These are phyloP conservation scores for Hypoxylon rickii DNA, from an alignment of 495 filamentous ascomycete species.

Conservation along the genomic window DNA sequence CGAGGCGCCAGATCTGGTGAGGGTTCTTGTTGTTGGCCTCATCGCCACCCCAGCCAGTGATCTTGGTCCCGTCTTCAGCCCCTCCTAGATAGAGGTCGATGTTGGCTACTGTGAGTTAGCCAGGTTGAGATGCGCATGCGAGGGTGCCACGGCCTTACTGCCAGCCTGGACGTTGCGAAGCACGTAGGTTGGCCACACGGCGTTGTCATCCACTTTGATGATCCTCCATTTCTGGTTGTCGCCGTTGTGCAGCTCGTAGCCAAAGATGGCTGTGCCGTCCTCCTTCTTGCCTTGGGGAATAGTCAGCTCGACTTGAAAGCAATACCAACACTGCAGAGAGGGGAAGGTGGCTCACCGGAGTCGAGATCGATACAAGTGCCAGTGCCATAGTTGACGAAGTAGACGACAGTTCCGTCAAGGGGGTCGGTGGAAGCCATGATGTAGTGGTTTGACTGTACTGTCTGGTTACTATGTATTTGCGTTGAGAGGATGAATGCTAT, in stretches of 20 bases:
- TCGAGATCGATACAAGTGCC: constrained; percentile 3
- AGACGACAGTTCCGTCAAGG: constrained; percentile 12
- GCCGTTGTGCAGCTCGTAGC: neutral
- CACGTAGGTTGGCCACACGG: constrained; percentile 10
- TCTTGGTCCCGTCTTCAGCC: neutral
- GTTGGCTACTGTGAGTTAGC: constrained; percentile 3
- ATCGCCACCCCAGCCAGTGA: neutral
- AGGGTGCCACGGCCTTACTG: neutral
- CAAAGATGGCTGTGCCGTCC: neutral
- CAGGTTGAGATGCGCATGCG: neutral
- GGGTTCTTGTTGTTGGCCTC: neutral
- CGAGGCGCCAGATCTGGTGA: constrained; percentile 8
- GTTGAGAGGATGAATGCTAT: too few species aligned
- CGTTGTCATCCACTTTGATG: neutral
- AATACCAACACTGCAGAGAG: neutral
- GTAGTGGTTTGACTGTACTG: too few species aligned
- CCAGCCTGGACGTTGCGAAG: constrained; percentile 2
- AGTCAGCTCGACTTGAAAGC: neutral
- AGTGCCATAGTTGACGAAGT: constrained; percentile 18
- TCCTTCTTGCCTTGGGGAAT: neutral
- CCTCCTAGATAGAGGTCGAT: constrained; percentile 8
- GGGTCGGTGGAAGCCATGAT: constrained; percentile 12
- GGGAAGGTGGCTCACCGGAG: neutral
- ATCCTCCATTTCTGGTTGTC: constrained; percentile 10
- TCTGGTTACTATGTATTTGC: too few species aligned